Evolutionary conservation across 2,329 filamentous ascomycete genomes (phyloP), one percentile per base, ranked within the genome.

Genomic region (Diatrype stigma): DNA sequence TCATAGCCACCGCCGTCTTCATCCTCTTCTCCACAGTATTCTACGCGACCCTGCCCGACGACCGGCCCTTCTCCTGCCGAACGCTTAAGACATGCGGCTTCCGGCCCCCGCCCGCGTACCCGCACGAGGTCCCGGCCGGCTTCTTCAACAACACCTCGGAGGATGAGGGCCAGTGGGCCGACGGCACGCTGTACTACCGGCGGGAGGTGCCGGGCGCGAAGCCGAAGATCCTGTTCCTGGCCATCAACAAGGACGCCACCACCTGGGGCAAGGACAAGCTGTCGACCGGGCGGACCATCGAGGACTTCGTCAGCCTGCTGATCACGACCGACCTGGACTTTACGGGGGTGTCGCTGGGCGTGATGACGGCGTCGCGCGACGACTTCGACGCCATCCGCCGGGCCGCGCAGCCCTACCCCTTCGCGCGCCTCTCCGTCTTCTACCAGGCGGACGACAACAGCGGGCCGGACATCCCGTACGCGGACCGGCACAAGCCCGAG

Each of bases 291-390:
- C 56, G 61, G 37, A 60, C 59, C 10, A 58, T 65, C 28, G 57
- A 63, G 46, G 64, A 66, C 23, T 65, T 64, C 51, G 46, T 66
- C 7, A 59, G 60, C 17, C 56, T 63, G 28, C 52, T 66, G 21
- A 50, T 63, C 22, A 57, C 60, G 1, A 63, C 62, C 11, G 51
- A 56, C 14, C 54, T 66, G 6, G 59, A 65, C 40, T 54, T 63
- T 7, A 50, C 56, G 2, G 55, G 54, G 3, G 60, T 63, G 6
- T 59, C 62, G 10, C 52, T 66, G 16, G 60, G 57, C 7, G 40
- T 66, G 21, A 55, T 66, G 55, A 66, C 64, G 2, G 56, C 62
- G 32, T 63, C 62, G 12, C 48, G 47, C 11, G 56, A 56, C 14
- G 62, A 64, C 35, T 66, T 62, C 26, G 58, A 60, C 11, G 50